These are phyloP conservation scores for Gamsiella multidivaricata DNA, from an alignment of 192 early-diverging fungal genomes.

Conservation along the genomic window DNA sequence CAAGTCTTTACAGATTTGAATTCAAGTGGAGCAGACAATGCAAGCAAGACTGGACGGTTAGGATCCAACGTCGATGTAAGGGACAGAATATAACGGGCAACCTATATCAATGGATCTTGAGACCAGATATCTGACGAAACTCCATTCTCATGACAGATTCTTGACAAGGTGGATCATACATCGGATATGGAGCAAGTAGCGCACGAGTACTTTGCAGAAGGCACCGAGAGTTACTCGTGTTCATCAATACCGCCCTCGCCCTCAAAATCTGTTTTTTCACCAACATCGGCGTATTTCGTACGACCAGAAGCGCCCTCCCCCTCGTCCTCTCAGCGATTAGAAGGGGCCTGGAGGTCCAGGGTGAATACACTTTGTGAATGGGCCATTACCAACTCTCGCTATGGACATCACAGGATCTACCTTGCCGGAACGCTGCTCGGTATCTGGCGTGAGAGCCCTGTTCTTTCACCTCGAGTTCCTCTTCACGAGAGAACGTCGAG, in stretches of 20 bases:
- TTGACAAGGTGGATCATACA: slow-evolving; percentile 37
- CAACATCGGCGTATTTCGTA: not conserved
- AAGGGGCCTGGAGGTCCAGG: slow-evolving; percentile 22
- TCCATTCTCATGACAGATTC: slow-evolving; percentile 23
- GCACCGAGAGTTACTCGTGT: not conserved
- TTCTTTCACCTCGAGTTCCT: slow-evolving; percentile 14
- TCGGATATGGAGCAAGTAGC: slow-evolving; percentile 34
- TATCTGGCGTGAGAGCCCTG: slow-evolving; percentile 51
- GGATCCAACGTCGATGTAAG: slow-evolving; percentile 39
- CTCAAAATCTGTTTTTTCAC: slow-evolving; percentile 17
- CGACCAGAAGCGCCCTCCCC: too few relatives aligned
- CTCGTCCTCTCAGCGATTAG: slow-evolving; percentile 8
- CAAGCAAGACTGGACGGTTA: not conserved
- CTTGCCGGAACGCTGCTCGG: slow-evolving; percentile 57
- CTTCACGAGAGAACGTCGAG: slow-evolving; percentile 24
- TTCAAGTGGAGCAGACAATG: not conserved
- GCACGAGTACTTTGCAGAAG: slow-evolving; percentile 39
- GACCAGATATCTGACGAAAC: too few relatives aligned
- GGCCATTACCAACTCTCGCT: slow-evolving; percentile 58
- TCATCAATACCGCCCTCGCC: slow-evolving; percentile 24
- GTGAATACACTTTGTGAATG: slow-evolving; percentile 63
- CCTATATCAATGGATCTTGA: too few relatives aligned
- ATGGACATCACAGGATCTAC: slow-evolving; percentile 61
- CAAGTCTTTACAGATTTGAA: slow-evolving; percentile 38
- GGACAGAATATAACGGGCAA: too few relatives aligned